These are phyloP conservation scores for Eutrema yunnanense DNA, from an alignment of 345 rosid genomes.

Conservation along the genomic window DNA sequence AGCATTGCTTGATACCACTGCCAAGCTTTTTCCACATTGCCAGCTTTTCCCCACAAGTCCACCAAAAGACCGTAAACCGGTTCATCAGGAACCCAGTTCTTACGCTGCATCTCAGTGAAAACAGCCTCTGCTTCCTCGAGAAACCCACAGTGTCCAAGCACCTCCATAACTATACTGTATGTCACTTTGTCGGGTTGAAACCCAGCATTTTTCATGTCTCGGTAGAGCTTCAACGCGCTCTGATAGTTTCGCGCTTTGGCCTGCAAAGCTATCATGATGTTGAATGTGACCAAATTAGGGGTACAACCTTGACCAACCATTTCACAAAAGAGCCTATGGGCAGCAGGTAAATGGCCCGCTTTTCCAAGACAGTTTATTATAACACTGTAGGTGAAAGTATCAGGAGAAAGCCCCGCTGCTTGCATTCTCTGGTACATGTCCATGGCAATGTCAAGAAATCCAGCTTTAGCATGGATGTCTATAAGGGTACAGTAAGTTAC, in stretches of 20 bases:
- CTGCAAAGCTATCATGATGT: conserved; percentile 89
- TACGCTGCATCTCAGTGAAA: conserved; percentile 75
- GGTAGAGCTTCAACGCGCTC: conserved; percentile 71
- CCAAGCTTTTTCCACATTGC: conserved; percentile 82
- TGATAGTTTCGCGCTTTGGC: conserved; percentile 88
- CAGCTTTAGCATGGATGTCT: conserved; percentile 97
- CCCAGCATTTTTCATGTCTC: conserved; percentile 78
- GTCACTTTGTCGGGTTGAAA: conserved; percentile 92
- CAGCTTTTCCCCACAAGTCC: conserved; percentile 94
- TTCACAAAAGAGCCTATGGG: conserved; percentile 71
- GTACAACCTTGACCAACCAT: conserved; percentile 91
- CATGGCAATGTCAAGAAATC: conserved; percentile 89
- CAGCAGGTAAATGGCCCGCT: conserved; percentile 81
- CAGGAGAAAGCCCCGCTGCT: conserved; percentile 84
- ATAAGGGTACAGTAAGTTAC: conserved; percentile 95
- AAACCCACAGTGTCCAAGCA: conserved; percentile 85
- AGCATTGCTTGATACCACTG: conserved; percentile 92
- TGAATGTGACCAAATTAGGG: conserved; percentile 85
- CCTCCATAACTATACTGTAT: conserved; percentile 97
- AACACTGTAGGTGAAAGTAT: conserved; percentile 91
- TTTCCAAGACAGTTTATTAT: conserved; percentile 98
- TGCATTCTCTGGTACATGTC: conserved; percentile 87
- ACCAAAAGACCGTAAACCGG: conserved; percentile 92
- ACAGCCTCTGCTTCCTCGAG: conserved; percentile 89
- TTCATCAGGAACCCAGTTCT: conserved; percentile 91